A percentile compares a stretch with the other conserved stretches of the same genome.
Conservation (phyloP, 169 alveolate species). For the Plasmodium cynomolgi region DNA sequence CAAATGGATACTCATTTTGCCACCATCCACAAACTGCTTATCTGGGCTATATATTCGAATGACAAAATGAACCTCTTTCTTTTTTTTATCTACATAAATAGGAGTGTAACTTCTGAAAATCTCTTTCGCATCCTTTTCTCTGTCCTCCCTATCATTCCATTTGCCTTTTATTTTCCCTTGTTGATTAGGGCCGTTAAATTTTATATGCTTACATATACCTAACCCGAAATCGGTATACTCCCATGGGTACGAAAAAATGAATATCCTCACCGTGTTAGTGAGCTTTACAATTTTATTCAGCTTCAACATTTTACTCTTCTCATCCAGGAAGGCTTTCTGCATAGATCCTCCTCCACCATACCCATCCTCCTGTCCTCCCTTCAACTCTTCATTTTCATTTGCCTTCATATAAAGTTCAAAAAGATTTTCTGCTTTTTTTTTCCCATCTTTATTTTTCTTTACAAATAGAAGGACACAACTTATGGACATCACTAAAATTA, state of each 20-base stretch:
- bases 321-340: slow-evolving; percentile 20
- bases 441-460: slow-evolving; percentile 5
- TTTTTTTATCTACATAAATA: slow-evolving; percentile 77
- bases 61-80: slow-evolving; percentile 79
- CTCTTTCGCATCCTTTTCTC: slow-evolving; percentile 28
- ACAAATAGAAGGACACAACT: background rate
- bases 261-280: slow-evolving; percentile 50
- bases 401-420: slow-evolving; percentile 17
- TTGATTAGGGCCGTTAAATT: slow-evolving; percentile 26
- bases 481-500: slow-evolving; percentile 28
- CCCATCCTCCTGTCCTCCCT: background rate
- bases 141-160: slow-evolving; percentile 66
- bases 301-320: slow-evolving; percentile 8
- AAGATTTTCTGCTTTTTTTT: background rate
- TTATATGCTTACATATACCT: slow-evolving; percentile 75
- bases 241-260: slow-evolving; percentile 61
- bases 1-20: slow-evolving; percentile 71
- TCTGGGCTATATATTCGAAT: slow-evolving; percentile 81
- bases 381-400: slow-evolving; percentile 54
- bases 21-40: slow-evolving; percentile 82
- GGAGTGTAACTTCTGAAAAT: slow-evolving; percentile 83
- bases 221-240: slow-evolving; percentile 66
- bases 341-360: background rate
- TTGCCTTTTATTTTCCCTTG: slow-evolving; percentile 61
- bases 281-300: slow-evolving; percentile 21